Evolutionary conservation across 306 rosid species (phyloP).

Genomic region (Pyrus pyrifolia): DNA sequence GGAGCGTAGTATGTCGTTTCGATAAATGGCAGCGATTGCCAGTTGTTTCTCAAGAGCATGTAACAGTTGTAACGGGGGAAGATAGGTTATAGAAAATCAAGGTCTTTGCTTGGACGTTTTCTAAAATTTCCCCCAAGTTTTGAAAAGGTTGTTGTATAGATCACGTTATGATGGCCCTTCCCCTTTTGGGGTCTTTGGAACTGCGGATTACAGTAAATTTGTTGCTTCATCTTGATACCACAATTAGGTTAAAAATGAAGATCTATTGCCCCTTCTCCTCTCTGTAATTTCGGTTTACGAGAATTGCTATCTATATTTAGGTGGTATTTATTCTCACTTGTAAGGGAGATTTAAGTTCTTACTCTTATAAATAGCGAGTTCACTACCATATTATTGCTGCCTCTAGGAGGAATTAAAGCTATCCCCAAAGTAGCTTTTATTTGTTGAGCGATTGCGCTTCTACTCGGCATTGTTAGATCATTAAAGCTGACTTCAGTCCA

Average conservation of each 20-base stretch:
- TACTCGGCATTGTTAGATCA: background rate
- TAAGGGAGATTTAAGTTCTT: background rate
- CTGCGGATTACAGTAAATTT: conserved; percentile 15
- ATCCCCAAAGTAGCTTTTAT: no score
- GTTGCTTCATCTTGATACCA: background rate
- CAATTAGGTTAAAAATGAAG: background rate
- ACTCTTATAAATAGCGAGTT: background rate
- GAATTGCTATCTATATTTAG: no score
- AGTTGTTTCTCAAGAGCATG: conserved; percentile 25
- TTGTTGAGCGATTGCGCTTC: background rate
- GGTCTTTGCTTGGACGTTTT: conserved; percentile 19
- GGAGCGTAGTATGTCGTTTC: conserved; percentile 24
- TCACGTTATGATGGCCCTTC: conserved; percentile 13
- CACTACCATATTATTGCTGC: no score
- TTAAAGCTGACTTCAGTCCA: background rate
- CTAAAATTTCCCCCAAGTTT: conserved; percentile 7
- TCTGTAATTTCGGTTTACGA: background rate
- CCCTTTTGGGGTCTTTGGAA: background rate
- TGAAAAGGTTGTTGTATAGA: conserved; percentile 29
- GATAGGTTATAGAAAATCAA: conserved; percentile 13
- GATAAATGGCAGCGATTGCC: conserved; percentile 23
- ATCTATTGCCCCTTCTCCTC: background rate
- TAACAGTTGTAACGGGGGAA: conserved; percentile 32
- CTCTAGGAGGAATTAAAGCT: no score
- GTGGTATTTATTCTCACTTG: no score